Evolutionary conservation across 2,329 filamentous ascomycete genomes (phyloP).

Genomic region (Gyromitra esculenta): DNA sequence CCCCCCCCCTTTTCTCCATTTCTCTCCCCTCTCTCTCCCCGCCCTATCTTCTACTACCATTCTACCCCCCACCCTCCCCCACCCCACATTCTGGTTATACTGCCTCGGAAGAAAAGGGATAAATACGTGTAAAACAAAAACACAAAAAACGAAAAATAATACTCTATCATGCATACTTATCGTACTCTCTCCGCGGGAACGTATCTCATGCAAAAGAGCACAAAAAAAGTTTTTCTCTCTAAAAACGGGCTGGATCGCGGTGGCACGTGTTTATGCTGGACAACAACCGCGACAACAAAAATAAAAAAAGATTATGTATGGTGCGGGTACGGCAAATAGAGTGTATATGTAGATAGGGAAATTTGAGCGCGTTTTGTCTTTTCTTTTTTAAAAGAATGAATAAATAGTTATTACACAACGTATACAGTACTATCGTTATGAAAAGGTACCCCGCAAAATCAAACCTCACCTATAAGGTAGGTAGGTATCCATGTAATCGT

Average conservation of each 20-base stretch:
- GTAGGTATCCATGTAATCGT: slow-evolving; percentile 1
- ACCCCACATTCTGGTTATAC: background rate
- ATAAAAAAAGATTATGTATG: background rate
- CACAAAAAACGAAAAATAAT: background rate
- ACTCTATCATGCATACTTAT: background rate
- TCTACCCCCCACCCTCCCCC: too few relatives aligned
- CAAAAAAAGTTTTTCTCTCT: too few relatives aligned
- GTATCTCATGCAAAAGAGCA: background rate
- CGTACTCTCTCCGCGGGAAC: slow-evolving; percentile 2
- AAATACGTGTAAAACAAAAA: background rate
- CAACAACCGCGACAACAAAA: background rate
- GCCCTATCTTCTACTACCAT: too few relatives aligned
- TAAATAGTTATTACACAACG: too few relatives aligned
- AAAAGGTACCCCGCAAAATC: background rate
- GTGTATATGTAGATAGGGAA: background rate
- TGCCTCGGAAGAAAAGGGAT: slow-evolving; percentile 7
- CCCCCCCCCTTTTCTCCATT: too few relatives aligned
- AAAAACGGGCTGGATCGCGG: background rate
- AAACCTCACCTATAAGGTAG: background rate
- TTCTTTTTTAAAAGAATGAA: background rate
- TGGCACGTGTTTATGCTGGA: background rate
- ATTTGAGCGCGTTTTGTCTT: background rate
- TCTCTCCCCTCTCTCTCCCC: too few relatives aligned
- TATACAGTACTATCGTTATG: too few relatives aligned
- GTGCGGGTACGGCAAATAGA: background rate